These are phyloP conservation scores for Pyrenopolyporus hunteri DNA, from an alignment of 495 filamentous ascomycete species.

Conservation along the genomic window DNA sequence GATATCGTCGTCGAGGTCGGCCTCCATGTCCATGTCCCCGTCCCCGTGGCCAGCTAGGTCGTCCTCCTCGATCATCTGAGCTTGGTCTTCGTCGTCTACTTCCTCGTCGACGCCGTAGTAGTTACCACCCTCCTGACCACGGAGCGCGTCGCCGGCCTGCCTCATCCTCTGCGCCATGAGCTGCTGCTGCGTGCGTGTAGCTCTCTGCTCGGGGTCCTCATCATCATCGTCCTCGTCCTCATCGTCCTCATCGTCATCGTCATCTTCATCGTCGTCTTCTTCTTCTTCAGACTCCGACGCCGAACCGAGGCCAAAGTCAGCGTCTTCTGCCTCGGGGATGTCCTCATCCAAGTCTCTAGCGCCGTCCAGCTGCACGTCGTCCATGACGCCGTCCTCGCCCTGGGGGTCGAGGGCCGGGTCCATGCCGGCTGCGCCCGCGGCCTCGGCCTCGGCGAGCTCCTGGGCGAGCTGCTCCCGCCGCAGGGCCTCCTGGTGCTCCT, in stretches of 20 bases:
- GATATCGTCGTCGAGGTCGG: slow-evolving; percentile 69
- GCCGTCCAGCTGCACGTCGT: slow-evolving; percentile 45
- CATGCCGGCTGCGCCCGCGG: slow-evolving; percentile 45
- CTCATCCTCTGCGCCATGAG: slow-evolving; percentile 53
- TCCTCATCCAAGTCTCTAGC: slow-evolving; percentile 68
- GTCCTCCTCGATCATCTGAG: slow-evolving; percentile 61
- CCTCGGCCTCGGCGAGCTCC: slow-evolving; percentile 65
- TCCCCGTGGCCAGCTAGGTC: slow-evolving; percentile 47
- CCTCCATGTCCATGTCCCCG: slow-evolving; percentile 59
- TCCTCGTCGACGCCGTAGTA: slow-evolving; percentile 54
- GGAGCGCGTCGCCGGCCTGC: slow-evolving; percentile 47
- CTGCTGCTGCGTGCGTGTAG: slow-evolving; percentile 43
- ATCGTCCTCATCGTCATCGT: slow-evolving; percentile 41
- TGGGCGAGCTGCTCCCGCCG: slow-evolving; percentile 70
- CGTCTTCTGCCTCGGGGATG: slow-evolving; percentile 66
- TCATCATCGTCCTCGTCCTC: slow-evolving; percentile 45
- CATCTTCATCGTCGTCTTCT: slow-evolving; percentile 48
- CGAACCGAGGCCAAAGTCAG: slow-evolving; percentile 55
- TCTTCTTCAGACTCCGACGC: slow-evolving; percentile 41
- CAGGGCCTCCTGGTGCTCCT: slow-evolving; percentile 75
- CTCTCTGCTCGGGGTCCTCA: slow-evolving; percentile 42
- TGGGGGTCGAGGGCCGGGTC: slow-evolving; percentile 46
- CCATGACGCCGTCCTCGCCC: slow-evolving; percentile 44
- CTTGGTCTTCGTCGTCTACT: slow-evolving; percentile 52
- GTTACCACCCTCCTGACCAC: slow-evolving; percentile 49